Evolutionary conservation across 768 basidiomycete genomes (phyloP).

Genomic region (Agaricus sinodeliciosus): DNA sequence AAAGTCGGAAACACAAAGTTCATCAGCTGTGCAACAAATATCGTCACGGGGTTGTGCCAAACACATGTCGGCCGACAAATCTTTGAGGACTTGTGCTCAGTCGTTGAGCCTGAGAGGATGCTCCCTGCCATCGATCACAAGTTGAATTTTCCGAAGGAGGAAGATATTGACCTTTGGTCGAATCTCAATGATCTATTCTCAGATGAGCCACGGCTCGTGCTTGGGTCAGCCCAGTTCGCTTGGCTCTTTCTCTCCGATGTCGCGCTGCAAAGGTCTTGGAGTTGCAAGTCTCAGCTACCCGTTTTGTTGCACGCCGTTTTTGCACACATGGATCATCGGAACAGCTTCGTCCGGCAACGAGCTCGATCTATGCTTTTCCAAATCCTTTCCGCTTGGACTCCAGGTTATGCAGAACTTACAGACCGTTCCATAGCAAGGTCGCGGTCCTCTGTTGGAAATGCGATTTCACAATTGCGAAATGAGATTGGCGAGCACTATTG

Average conservation of each 20-base stretch:
- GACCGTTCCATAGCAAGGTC: slow-evolving; percentile 47
- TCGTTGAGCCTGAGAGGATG: slow-evolving; percentile 84
- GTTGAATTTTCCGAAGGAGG: slow-evolving; percentile 50
- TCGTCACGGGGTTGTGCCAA: slow-evolving; percentile 80
- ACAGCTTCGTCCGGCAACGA: slow-evolving; percentile 58
- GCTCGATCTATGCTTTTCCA: slow-evolving; percentile 83
- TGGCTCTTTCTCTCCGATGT: slow-evolving; percentile 79
- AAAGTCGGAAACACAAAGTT: slow-evolving; percentile 77
- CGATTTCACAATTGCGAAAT: slow-evolving; percentile 49
- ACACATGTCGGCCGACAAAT: slow-evolving; percentile 65
- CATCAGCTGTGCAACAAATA: slow-evolving; percentile 70
- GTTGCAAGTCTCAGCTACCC: slow-evolving; percentile 61
- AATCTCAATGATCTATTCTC: slow-evolving; percentile 74
- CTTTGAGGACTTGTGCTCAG: slow-evolving; percentile 77
- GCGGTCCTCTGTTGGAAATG: slow-evolving; percentile 42
- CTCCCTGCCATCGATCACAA: slow-evolving; percentile 71
- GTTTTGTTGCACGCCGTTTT: slow-evolving; percentile 74
- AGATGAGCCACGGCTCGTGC: slow-evolving; percentile 58
- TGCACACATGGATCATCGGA: slow-evolving; percentile 76
- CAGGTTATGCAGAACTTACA: slow-evolving; percentile 67
- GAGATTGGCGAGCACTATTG: slow-evolving; percentile 56
- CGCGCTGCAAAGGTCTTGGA: slow-evolving; percentile 72
- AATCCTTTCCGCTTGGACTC: slow-evolving; percentile 73
- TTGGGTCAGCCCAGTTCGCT: slow-evolving; percentile 85
- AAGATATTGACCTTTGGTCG: slow-evolving; percentile 72